Evolutionary conservation across 2,329 filamentous ascomycete species (phyloP), one percentile per base, ranked within the genome.

Genomic region (Diplodia scrobiculata): DNA sequence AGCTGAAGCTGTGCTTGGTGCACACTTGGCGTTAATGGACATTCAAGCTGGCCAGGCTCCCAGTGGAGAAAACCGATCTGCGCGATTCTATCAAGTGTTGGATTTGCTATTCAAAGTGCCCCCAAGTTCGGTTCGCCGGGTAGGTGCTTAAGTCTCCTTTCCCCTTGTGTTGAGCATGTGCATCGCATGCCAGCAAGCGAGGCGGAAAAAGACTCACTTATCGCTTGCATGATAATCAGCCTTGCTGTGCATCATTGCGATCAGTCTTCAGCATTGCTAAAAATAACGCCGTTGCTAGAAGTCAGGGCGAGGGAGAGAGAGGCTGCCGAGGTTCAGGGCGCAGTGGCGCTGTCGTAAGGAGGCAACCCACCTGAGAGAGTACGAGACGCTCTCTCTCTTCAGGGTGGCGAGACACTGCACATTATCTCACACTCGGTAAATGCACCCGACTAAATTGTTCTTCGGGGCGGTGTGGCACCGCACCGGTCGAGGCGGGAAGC

Each of bases 361-460:
- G 34, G 34, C 34, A 14, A n/a, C n/a, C 1, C 54, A 19, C 6
- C 34, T 58, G 21, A 19, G 14, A 19, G 19, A 27, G 29, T 34
- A 55, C 32, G 32, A 41, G 36, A n/a, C 25, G 19, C 6, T 19
- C 7, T 11, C 34, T 58, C 36, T 58, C 36, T 58, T 45, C 54
- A 58, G 19, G 36, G 54, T 58, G 54, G 54, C 54, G 54, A 58
- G 54, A 58, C 54, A n/a, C 54, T 58, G 54, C 54, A 29, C 21
- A n/a, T 38, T 36, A 58, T 45, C 54, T 58, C 54, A 45, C 27
- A 17, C 34, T 36, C 52, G 52, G 52, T 36, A 36, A 54, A 27
- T 36, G 51, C 29, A 19, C 51, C 51, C 51, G 51, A 54, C 14
- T 32, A n/a, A 53, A 21, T n/a, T 45, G 52, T 58, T 58, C 54